Conservation (phyloP, 495 filamentous ascomycete species). For the Penicillium coprophilum region DNA sequence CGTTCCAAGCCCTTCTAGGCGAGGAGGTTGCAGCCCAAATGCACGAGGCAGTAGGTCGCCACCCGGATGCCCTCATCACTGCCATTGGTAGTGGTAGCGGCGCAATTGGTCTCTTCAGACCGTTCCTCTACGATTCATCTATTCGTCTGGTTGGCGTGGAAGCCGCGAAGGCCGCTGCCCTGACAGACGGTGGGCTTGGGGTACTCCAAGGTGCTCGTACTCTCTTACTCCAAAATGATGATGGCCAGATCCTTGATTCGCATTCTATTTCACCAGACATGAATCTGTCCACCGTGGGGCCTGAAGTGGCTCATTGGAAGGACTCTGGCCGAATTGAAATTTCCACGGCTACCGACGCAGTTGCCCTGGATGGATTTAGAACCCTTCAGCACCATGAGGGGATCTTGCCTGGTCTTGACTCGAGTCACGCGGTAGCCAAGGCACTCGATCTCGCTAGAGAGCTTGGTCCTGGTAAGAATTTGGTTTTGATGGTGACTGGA, state of each 20-base stretch:
- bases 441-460: constrained; percentile 29
- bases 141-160: constrained; percentile 33
- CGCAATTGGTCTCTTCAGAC: constrained; percentile 33
- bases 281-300: constrained; percentile 35
- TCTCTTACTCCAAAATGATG: constrained; percentile 31
- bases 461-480: constrained; percentile 33
- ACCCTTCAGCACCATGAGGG: constrained; percentile 33
- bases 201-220: constrained; percentile 38
- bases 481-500: constrained; percentile 38
- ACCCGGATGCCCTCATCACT: constrained; percentile 32
- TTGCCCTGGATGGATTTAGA: constrained; percentile 36
- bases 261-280: constrained; percentile 37
- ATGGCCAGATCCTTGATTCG: constrained; percentile 35
- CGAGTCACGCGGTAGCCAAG: constrained; percentile 34
- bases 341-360: constrained; percentile 30
- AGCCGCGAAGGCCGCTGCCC: constrained; percentile 25
- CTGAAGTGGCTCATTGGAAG: constrained; percentile 39
- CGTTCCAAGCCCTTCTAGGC: constrained; percentile 37
- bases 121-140: constrained; percentile 24
- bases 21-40: constrained; percentile 35
- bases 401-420: constrained; percentile 32
- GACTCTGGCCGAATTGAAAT: constrained; percentile 31
- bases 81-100: constrained; percentile 31
- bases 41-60: constrained; percentile 20
- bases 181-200: constrained; percentile 29